These are phyloP conservation scores for Colletotrichum neosansevieriae DNA, from an alignment of 2,329 filamentous ascomycete species.

Conservation along the genomic window DNA sequence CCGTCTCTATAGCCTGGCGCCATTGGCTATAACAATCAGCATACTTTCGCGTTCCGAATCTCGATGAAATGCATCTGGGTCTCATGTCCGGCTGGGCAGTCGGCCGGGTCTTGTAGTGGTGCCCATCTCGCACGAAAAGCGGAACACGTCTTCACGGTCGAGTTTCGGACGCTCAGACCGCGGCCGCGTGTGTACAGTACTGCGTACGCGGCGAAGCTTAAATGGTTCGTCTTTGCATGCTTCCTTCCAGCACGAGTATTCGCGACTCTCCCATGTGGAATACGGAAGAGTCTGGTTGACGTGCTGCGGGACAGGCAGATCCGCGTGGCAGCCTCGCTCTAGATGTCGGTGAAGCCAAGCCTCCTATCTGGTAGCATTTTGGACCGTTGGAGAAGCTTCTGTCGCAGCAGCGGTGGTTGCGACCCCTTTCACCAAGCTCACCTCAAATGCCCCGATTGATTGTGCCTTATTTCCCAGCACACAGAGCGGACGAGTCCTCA, in stretches of 20 bases:
- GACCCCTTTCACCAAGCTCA: neutral
- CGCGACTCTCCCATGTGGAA: neutral
- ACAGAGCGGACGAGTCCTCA: neutral
- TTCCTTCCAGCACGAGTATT: neutral
- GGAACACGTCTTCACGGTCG: conserved; percentile 1
- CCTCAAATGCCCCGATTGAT: neutral
- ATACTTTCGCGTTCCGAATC: conserved; percentile 10
- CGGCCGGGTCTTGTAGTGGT: neutral
- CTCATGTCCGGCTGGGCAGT: neutral
- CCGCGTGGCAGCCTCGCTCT: neutral
- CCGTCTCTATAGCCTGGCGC: neutral
- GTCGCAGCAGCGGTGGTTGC: conserved; percentile 1
- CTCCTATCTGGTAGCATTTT: too few species aligned
- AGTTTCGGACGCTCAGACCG: conserved; percentile 11
- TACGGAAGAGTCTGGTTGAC: neutral
- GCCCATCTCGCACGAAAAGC: conserved; percentile 13
- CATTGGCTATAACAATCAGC: neutral
- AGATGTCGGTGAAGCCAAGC: neutral
- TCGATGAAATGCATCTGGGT: neutral
- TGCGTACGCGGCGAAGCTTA: neutral
- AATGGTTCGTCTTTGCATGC: neutral
- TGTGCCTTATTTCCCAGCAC: neutral
- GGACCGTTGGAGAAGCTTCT: neutral
- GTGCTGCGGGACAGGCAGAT: neutral
- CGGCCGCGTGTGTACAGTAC: neutral